Percentiles rank a stretch among this genome's conserved stretches.
Evolutionary conservation across 805 yeast genomes (phyloP).

Genomic region (Clavispora fructus): DNA sequence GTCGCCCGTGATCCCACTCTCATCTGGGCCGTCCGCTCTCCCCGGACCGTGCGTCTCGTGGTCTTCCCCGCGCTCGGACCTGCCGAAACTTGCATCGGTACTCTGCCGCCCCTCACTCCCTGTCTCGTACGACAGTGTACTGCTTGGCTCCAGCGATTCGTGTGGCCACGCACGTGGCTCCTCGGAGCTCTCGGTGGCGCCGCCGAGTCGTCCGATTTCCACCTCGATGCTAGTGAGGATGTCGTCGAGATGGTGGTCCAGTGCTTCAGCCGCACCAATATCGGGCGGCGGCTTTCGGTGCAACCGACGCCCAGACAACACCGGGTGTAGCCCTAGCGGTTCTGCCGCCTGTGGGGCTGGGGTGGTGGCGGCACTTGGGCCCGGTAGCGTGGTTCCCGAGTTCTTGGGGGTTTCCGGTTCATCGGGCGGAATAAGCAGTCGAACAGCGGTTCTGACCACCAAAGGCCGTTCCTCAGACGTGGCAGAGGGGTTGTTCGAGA

Average conservation of each 20-base stretch:
- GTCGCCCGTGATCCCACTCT: background rate
- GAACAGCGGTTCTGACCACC: background rate
- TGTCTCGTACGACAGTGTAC: background rate
- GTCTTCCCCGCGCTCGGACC: background rate
- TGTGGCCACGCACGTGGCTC: background rate
- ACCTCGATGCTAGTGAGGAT: slow-evolving; percentile 20
- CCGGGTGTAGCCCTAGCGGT: background rate
- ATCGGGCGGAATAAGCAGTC: background rate
- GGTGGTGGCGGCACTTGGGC: background rate
- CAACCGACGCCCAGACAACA: background rate
- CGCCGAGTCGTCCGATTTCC: slow-evolving; percentile 19
- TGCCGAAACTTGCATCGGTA: background rate
- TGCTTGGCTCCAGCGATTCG: background rate
- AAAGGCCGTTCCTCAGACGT: background rate
- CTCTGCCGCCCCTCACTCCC: background rate
- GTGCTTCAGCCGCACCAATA: background rate
- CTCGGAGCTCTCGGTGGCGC: background rate
- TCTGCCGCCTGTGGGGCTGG: background rate
- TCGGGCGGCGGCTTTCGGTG: slow-evolving; percentile 1
- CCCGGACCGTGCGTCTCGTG: background rate
- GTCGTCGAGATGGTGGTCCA: slow-evolving; percentile 12
- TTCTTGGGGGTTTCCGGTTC: background rate
- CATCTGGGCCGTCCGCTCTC: background rate
- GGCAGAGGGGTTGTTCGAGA: background rate
- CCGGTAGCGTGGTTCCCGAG: too few relatives aligned